A percentile compares a stretch with the other conserved stretches of the same genome.
Conservation (phyloP, 306 rosid species). For the Cucurbita moschata region DNA sequence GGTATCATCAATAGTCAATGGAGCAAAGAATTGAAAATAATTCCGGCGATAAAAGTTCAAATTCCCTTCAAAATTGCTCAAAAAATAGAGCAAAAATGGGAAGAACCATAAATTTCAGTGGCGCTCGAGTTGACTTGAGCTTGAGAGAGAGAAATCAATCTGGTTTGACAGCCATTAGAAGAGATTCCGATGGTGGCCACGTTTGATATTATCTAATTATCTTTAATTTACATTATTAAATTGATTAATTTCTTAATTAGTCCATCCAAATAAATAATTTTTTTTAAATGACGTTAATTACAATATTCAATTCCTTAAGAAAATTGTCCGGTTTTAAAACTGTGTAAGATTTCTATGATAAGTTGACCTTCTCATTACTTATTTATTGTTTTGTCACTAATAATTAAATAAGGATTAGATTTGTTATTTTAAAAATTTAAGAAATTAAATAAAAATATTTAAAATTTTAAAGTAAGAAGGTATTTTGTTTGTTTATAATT, state of each 20-base stretch:
- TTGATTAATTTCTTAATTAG: background rate
- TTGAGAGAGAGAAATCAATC: background rate
- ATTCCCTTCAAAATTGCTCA: background rate
- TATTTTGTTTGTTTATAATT: too few relatives aligned
- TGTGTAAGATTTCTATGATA: background rate
- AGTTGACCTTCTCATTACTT: background rate
- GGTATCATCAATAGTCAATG: background rate
- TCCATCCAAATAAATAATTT: background rate
- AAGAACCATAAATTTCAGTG: background rate
- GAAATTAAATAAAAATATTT: too few relatives aligned
- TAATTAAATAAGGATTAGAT: too few relatives aligned
- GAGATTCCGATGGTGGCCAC: background rate
- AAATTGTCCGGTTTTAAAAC: background rate
- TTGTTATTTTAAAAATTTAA: too few relatives aligned
- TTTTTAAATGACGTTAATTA: background rate
- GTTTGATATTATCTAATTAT: background rate
- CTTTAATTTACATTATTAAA: background rate
- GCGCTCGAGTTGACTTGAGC: background rate
- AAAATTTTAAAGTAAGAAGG: too few relatives aligned
- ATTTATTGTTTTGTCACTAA: too few relatives aligned
- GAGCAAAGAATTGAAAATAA: too few relatives aligned
- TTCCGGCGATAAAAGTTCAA: background rate
- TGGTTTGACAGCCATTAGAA: background rate
- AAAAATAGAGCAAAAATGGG: too few relatives aligned
- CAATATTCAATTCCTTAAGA: background rate